Evolutionary conservation across 768 basidiomycete genomes (phyloP), one percentile per base, ranked within the genome.

Genomic region (Boletus subparvulus): DNA sequence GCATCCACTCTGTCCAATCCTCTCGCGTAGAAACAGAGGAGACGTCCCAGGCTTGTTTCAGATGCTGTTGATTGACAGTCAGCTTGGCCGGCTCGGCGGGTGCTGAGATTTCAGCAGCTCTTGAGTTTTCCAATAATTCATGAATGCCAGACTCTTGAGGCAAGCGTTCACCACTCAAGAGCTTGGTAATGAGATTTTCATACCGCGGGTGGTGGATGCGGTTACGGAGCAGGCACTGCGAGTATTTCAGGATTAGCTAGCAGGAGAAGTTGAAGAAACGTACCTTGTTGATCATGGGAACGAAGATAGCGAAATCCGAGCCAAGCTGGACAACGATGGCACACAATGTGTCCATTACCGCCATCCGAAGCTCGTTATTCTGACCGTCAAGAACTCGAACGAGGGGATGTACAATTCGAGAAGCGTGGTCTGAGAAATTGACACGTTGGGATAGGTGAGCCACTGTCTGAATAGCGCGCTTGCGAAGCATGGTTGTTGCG

Each of bases 351-450:
- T 98, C 94, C 86, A 98, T 88, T 9, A 95, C 91, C 1, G 90
- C 84, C 72, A 83, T 82, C 21, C 92, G 81, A 46, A 98, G 76
- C 55, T 98, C 95, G 56, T 88, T 88, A 61, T 80, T 87, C 2
- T 81, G 77, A 36, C 77, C 78, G 41, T 86, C 86, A 54, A 99
- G 76, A 2, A 98, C 90, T 37, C 97, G 83, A 40, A 93, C 88
- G 26, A 99, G 80, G 6, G 97, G 95, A 65, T 98, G 97, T 8
- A 99, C 92, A 64, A 98, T 97, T 24, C 96, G 85, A 11, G 94
- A 96, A 21, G 97, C 94, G 61, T 98, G 96, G 66, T 98, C 97
- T 4, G 93, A 94, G 68, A 99, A 98, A 74, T 98, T 98, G 62
- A 98, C 93, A 54, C 94, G 82, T 61, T 88, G 83, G 6, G 94